Conservation (phyloP, 2,329 filamentous ascomycete species). For the Setomelanomma holmii region DNA sequence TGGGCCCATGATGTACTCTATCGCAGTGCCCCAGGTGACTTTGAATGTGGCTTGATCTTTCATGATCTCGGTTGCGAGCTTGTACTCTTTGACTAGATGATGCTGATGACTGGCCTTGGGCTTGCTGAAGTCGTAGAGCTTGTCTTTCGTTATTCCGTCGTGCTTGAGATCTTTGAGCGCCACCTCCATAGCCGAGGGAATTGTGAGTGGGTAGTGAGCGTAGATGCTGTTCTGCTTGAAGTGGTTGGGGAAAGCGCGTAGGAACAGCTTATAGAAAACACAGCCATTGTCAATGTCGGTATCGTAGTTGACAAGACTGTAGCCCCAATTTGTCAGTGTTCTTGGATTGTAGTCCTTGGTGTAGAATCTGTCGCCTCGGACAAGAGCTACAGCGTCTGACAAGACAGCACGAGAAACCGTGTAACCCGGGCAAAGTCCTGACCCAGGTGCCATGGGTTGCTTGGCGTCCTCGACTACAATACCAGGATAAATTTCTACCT, state of each 20-base stretch:
- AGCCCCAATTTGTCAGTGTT: conserved; percentile 85
- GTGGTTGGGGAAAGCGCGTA: conserved; percentile 80
- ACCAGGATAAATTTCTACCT: conserved; percentile 81
- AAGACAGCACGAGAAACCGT: conserved; percentile 79
- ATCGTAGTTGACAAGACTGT: conserved; percentile 75
- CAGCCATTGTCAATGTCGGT: conserved; percentile 78
- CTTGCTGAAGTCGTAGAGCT: conserved; percentile 73
- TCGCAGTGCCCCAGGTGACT: conserved; percentile 68
- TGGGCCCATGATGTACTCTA: conserved; percentile 68
- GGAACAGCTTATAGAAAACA: conserved; percentile 83
- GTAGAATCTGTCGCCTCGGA: conserved; percentile 80
- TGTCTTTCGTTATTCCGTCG: no score
- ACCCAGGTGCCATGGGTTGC: conserved; percentile 69
- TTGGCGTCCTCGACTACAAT: conserved; percentile 79
- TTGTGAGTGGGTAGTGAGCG: conserved; percentile 77
- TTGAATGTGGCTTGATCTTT: conserved; percentile 68
- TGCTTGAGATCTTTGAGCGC: conserved; percentile 74
- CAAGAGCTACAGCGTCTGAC: conserved; percentile 79
- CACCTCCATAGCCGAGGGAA: conserved; percentile 73
- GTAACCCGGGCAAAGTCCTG: conserved; percentile 77
- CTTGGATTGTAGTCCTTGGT: conserved; percentile 75
- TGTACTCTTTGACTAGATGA: conserved; percentile 65
- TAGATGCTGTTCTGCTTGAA: conserved; percentile 82
- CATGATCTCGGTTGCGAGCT: conserved; percentile 68
- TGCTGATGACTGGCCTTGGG: conserved; percentile 59